phyloP scores from a whole-genome alignment of 352 stramenopile species.

The Phytopythium montanum region DNA sequence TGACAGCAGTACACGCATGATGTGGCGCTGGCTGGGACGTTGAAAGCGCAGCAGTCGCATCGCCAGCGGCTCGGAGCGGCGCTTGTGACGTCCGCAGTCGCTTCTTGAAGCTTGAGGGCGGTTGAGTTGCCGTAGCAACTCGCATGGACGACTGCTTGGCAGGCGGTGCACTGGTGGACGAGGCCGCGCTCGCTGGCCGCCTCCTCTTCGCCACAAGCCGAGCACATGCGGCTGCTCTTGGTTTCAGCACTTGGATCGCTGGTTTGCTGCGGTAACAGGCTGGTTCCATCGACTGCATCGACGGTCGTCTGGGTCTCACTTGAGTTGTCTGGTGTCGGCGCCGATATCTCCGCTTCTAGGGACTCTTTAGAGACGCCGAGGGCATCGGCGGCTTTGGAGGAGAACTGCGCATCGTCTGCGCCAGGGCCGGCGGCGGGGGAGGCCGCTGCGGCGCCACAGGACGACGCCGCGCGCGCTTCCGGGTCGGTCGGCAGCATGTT shows the following conservation, averaged over 20 bases:
- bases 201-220: constrained; percentile 13
- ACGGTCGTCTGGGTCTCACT: neutral
- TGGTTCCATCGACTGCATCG: neutral
- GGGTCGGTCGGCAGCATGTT: constrained; percentile 14
- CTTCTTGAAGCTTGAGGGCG: neutral
- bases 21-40: constrained; percentile 11
- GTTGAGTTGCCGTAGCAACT: constrained; percentile 26
- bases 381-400: neutral
- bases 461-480: constrained; percentile 8
- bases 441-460: constrained; percentile 4
- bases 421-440: neutral
- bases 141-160: constrained; percentile 26
- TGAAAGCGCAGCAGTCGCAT: constrained; percentile 38
- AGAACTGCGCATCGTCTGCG: constrained; percentile 9
- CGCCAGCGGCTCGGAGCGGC: constrained; percentile 15
- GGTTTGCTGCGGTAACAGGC: neutral
- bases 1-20: constrained; percentile 46
- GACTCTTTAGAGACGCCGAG: neutral
- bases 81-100: neutral
- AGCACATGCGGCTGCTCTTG: constrained; percentile 12
- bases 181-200: constrained; percentile 2
- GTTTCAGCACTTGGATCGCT: neutral
- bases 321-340: constrained; percentile 4
- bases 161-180: constrained; percentile 28
- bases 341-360: constrained; percentile 17